Conservation (phyloP, 2,329 filamentous ascomycete species). For the Capronia coronata region DNA sequence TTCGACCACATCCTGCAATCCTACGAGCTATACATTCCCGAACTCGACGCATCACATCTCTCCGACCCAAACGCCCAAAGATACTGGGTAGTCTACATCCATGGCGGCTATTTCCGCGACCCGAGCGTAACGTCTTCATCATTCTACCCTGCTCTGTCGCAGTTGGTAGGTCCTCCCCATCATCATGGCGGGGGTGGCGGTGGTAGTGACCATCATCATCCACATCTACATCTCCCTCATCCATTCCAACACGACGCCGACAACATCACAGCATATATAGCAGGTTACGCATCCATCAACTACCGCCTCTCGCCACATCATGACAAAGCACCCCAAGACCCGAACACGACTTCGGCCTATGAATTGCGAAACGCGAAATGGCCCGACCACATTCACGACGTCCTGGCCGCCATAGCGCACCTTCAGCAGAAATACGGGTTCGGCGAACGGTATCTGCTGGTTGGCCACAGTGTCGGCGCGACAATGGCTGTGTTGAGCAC, state of each 20-base stretch:
- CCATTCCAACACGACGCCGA: neutral
- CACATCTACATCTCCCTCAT: neutral
- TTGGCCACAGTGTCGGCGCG: constrained; percentile 44
- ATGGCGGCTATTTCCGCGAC: constrained; percentile 47
- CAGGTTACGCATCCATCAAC: constrained; percentile 41
- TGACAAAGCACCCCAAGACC: constrained; percentile 35
- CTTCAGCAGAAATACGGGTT: constrained; percentile 39
- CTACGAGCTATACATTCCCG: constrained; percentile 25
- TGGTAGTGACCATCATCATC: constrained; percentile 1
- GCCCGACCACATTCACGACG: constrained; percentile 42
- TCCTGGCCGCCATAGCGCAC: constrained; percentile 37
- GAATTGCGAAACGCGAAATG: constrained; percentile 37
- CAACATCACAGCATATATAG: constrained; percentile 28
- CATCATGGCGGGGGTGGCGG: neutral
- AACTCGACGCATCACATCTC: constrained; percentile 5
- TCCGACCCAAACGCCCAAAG: constrained; percentile 4
- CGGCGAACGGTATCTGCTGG: constrained; percentile 38
- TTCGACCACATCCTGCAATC: constrained; percentile 27
- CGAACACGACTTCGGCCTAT: constrained; percentile 26
- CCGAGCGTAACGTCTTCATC: constrained; percentile 35
- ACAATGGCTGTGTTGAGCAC: constrained; percentile 42
- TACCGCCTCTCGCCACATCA: constrained; percentile 44
- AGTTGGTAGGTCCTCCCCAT: constrained; percentile 26
- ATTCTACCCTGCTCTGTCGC: constrained; percentile 35
- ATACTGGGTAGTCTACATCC: constrained; percentile 36